Base-by-base conservation (phyloP, 306 rosid species). In the Prunus mume region DNA sequence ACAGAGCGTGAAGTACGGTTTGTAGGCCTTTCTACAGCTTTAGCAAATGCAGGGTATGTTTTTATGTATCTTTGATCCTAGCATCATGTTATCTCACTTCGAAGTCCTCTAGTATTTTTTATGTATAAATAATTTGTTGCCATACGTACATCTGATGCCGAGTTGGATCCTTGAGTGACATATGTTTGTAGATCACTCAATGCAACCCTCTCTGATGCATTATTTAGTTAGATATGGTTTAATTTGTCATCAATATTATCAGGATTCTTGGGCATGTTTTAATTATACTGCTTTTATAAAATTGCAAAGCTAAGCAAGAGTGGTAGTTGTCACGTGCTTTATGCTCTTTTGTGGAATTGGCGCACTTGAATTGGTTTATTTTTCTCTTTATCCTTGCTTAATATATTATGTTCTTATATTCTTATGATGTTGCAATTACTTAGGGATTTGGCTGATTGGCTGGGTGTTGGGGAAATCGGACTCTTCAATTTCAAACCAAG, bases 401-500 rank as follows among this genome's bases (percentile, higher is more conserved):
- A 49, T 30, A 27, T 14, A 55, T 58, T 46, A 28, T 32, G 30
- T 25, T 71, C 11, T 71, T 52, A 65, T 62, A 71, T 63, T 81
- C 32, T 74, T 38, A 64, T 80, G 41, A n/a, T 19, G 0, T 75
- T 70, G 60, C 62, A 74, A 81, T 68, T 80, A 61, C 83, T 58
- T 61, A 94, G 98, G 69, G 93, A 95, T 85, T 87, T 95, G 84
- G 97, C 90, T 80, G 98, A 95, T 80, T 95, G 98, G 98, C 83
- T 95, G 89, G 98, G 98, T 68, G 96, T 95, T 71, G 96, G 83
- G 77, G 98, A 95, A 74, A 80, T 82, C n/a, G 97, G 98, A 47
- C 95, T 95, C 72, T 95, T 92, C 89, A 95, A 95, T 84, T 95
- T 95, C 88, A 95, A 95, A 89, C 98, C 98, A 75, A 95, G 98